Conservation (phyloP, 2,329 filamentous ascomycete species). For the Leptographium galeiforme region DNA sequence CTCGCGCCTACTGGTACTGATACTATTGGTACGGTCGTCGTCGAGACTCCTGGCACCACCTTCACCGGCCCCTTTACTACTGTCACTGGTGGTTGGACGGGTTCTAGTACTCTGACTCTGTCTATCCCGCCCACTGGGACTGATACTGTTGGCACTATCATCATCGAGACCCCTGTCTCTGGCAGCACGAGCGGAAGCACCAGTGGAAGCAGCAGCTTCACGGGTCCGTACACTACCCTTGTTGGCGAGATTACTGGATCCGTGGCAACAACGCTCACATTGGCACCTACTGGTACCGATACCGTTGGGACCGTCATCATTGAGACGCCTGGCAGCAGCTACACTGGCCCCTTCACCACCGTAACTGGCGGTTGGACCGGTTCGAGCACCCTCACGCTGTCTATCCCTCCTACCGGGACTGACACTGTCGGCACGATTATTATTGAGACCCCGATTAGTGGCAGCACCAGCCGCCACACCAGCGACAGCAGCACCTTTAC, state of each 20-base stretch:
- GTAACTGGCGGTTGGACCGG: slow-evolving; percentile 2
- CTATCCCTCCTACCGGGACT: slow-evolving; percentile 23
- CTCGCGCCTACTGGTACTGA: slow-evolving; percentile 3
- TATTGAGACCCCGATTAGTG: slow-evolving; percentile 4
- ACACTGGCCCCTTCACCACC: slow-evolving; percentile 4
- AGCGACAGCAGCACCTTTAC: neutral
- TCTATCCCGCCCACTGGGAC: slow-evolving; percentile 5
- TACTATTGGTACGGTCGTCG: neutral
- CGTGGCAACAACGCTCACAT: neutral
- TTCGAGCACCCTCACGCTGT: neutral
- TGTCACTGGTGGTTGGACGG: neutral
- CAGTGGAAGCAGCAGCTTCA: neutral
- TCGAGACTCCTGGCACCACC: neutral
- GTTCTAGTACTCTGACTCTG: neutral
- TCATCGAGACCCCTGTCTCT: slow-evolving; percentile 1
- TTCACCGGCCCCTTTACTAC: slow-evolving; percentile 4
- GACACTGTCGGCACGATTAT: slow-evolving; percentile 31
- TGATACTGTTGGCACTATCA: neutral
- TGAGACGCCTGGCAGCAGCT: neutral
- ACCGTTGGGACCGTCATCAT: slow-evolving; percentile 4
- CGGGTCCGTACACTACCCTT: slow-evolving; percentile 1
- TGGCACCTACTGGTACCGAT: neutral
- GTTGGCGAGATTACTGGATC: neutral
- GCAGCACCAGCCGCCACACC: slow-evolving; percentile 1
- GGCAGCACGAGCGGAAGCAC: too few relatives aligned